These are phyloP conservation scores for Pyrenochaeta sp. DNA, from an alignment of 2,329 filamentous ascomycete genomes.

Conservation along the genomic window DNA sequence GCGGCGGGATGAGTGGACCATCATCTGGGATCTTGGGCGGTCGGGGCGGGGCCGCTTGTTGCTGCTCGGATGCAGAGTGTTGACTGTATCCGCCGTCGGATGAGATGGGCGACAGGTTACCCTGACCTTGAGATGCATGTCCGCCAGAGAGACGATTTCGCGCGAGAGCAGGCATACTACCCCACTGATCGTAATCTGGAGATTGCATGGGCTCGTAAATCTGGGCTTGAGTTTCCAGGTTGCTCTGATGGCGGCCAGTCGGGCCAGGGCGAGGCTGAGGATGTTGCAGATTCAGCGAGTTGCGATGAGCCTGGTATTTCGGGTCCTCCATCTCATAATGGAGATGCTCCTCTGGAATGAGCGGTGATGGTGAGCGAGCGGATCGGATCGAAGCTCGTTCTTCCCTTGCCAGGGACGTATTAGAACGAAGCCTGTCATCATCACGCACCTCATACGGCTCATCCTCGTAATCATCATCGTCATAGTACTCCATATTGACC, in stretches of 20 bases:
- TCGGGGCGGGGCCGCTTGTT: conserved; percentile 54
- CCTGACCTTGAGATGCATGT: conserved; percentile 38
- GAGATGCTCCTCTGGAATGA: conserved; percentile 61
- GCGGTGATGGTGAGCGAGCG: conserved; percentile 58
- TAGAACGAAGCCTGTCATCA: conserved; percentile 62
- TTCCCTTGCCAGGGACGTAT: conserved; percentile 42
- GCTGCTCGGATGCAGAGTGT: conserved; percentile 50
- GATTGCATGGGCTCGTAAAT: conserved; percentile 63
- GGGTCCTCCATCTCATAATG: conserved; percentile 65
- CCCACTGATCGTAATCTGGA: conserved; percentile 59
- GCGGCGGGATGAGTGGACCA: conserved; percentile 66
- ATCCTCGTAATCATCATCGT: conserved; percentile 71
- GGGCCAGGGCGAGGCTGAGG: conserved; percentile 79
- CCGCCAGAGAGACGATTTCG: conserved; percentile 51
- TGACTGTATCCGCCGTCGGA: conserved; percentile 50
- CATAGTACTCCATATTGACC: conserved; percentile 67
- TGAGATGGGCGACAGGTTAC: conserved; percentile 49
- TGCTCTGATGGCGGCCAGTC: conserved; percentile 76
- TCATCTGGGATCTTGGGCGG: conserved; percentile 65
- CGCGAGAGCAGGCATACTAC: conserved; percentile 54
- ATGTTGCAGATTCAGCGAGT: conserved; percentile 81
- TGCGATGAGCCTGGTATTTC: conserved; percentile 83
- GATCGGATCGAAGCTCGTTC: conserved; percentile 40
- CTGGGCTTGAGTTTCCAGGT: conserved; percentile 76
- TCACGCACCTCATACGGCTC: conserved; percentile 63